A percentile compares a stretch with the other conserved stretches of the same genome.
Evolutionary conservation across 257 asterid species (phyloP).

Genomic region (Sherardia arvensis): DNA sequence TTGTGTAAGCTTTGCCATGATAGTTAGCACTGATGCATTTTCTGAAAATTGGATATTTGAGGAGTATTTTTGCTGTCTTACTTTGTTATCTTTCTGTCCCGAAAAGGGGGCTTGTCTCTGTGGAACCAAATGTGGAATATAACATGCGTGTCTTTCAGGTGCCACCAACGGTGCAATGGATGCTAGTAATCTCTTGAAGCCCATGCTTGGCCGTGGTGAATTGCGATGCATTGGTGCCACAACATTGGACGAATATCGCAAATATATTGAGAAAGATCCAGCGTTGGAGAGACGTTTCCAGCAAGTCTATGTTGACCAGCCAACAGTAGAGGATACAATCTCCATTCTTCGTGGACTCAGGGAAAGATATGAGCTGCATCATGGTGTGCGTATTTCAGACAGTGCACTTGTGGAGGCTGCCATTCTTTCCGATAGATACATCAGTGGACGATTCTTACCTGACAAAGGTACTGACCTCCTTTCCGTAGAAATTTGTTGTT

Average conservation of each 20-base stretch:
- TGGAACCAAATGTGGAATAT: background rate
- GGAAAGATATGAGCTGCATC: constrained; percentile 94
- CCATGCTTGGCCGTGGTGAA: constrained; percentile 99
- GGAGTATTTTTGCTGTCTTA: background rate
- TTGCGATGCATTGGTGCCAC: constrained; percentile 97
- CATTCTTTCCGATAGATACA: constrained; percentile 80
- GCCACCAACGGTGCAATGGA: constrained; percentile 98
- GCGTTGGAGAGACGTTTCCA: constrained; percentile 93
- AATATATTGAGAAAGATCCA: constrained; percentile 89
- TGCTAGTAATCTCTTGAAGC: constrained; percentile 93
- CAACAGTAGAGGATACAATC: constrained; percentile 78
- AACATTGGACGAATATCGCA: constrained; percentile 86
- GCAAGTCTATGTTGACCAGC: constrained; percentile 94
- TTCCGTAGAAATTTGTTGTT: background rate
- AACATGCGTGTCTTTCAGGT: constrained; percentile 33
- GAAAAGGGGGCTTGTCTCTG: background rate
- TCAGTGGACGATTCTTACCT: constrained; percentile 87
- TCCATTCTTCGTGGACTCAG: constrained; percentile 93
- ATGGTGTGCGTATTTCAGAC: constrained; percentile 92
- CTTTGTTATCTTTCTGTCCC: background rate
- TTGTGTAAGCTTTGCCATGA: background rate
- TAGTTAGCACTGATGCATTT: background rate
- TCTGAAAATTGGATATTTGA: background rate
- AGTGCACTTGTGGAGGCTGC: constrained; percentile 92
- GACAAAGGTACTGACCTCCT: constrained; percentile 58